These are phyloP conservation scores for Trichoderma sp. DNA, from an alignment of 2,329 filamentous ascomycete species.

Conservation along the genomic window DNA sequence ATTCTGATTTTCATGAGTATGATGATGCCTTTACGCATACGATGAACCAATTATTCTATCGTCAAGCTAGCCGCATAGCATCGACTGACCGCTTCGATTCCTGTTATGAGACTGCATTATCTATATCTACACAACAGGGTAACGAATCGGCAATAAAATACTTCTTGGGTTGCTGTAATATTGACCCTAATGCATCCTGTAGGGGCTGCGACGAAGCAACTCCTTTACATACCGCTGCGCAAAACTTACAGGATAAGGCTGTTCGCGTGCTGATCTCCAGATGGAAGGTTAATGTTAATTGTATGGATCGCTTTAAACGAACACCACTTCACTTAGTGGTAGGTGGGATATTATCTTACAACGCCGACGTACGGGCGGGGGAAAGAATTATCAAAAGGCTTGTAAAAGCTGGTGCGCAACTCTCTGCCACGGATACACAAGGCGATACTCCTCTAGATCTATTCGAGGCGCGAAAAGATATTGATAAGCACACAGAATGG, in stretches of 20 bases:
- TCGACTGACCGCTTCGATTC: not conserved
- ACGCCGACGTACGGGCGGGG: too few relatives aligned
- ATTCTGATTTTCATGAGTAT: too few relatives aligned
- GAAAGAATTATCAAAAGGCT: not conserved
- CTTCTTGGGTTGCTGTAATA: not conserved
- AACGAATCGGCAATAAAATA: not conserved
- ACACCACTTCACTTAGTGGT: not conserved
- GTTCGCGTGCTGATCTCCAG: not conserved
- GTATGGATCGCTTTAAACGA: not conserved
- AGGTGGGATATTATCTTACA: accelerated
- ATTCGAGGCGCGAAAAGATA: not conserved
- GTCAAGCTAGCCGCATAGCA: accelerated
- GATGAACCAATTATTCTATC: too few relatives aligned
- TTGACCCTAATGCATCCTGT: not conserved
- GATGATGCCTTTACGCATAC: too few relatives aligned
- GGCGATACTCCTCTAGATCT: not conserved
- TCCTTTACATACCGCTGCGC: slow-evolving; percentile 10
- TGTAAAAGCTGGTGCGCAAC: not conserved
- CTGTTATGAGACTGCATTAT: not conserved
- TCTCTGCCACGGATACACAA: not conserved
- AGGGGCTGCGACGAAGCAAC: not conserved
- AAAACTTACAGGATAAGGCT: not conserved
- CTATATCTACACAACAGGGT: not conserved
- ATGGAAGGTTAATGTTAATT: not conserved
- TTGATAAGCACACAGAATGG: too few relatives aligned